Evolutionary conservation across 306 rosid species (phyloP), one percentile per base, ranked within the genome.

Genomic region (Cucurbita maxima): DNA sequence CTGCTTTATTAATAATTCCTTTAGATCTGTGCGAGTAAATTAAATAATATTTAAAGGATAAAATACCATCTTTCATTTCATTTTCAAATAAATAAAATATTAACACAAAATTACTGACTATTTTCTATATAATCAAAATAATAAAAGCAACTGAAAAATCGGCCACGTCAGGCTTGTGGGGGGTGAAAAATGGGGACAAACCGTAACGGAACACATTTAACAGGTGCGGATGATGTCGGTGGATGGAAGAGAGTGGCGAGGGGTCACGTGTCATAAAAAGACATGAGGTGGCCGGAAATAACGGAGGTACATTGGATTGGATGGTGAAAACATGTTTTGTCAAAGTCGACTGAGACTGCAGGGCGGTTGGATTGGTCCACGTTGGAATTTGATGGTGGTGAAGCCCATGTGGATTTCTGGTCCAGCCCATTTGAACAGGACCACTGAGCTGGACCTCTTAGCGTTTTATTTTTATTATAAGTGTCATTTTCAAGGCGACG

Each of bases 391-490:
- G 44, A 69, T 14, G 47, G 47, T 43, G 58, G 41, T 14, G 44
- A 61, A 69, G 58, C 73, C 73, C 73, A 69, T 48, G 73, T 69
- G 73, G 36, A 7, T 68, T 13, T 10, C 16, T 48, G 73, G 73
- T 69, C 73, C 73, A 69, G 73, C 73, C 58, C 73, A 69, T 12
- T 25, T 13, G 0, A 14, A 45, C 22, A 22, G 58, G 57, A 69
- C 58, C 57, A 69, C 58, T 67, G 18, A 20, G 12, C 72, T 44
- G 67, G 67, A 59, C 67, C 67, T 59, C 67, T 34, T 25, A 30
- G 34, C 34, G 34, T 30, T 2, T 30, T 30, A 30, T 30, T 2
- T 2, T 30, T 30, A 30, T 30, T 2, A 30, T 30, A 30, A 30
- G 2, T 30, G 34, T 30, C 3, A 30, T 30, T 30, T 30, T 30